Base-by-base conservation (phyloP, 352 stramenopile genomes). In the Paralagenidium karlingii region DNA sequence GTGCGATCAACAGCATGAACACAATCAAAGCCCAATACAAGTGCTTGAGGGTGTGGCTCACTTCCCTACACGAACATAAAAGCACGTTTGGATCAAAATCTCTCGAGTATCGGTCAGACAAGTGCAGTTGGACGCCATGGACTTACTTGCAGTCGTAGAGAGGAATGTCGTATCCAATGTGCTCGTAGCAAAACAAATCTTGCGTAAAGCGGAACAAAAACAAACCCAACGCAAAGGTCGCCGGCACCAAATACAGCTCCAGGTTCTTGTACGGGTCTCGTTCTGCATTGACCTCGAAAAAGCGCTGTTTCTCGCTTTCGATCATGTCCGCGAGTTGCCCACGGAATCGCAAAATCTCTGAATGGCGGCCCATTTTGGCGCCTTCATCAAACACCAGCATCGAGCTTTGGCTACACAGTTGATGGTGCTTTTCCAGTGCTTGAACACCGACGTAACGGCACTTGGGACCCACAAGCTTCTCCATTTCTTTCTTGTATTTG, bases 401-500 rank as follows among this genome's bases (percentile, higher is more conserved):
- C 8, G 85, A 75, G 24, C 68, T 73, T 8, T 83, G 48, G n/a
- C 83, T 58, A 39, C 79, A 87, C 24, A 78, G 43, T 22, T 79
- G 64, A 47, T 98, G 89, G 55, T 96, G 83, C 12, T 73, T 62
- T 47, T 85, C 54, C 24, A 99, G 65, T 47, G 97, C 75, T 37
- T 95, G 65, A 8, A 87, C 68, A 15, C 67, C 55, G 15, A 98
- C 67, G 45, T 96, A 98, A 38, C 57, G 56, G 49, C 80, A 92
- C 45, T 83, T 84, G 19, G 68, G 59, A 20, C 84, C 84, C 0
- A 66, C 79, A 36, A 97, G 54, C 29, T 67, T 75, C 45, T 97
- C 91, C 91, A 98, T 98, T 46, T 91, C 68, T 10, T 82, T 71
- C 62, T 95, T 96, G 65, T 98, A 99, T 29, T 76, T 74, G 40